Conservation (phyloP, 768 basidiomycete species). For the Crucibulum laeve region DNA sequence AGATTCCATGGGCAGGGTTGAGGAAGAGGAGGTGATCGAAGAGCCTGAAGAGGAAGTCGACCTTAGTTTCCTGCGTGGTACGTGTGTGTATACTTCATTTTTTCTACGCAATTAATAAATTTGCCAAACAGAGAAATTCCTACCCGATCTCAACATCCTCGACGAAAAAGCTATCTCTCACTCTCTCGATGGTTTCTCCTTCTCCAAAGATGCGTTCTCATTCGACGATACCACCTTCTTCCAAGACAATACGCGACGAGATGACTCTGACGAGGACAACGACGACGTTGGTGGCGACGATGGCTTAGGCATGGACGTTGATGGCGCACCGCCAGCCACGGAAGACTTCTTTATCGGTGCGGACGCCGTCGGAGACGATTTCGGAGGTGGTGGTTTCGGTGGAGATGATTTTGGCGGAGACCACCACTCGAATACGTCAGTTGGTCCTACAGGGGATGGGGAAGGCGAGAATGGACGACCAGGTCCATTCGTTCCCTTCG, state of each 20-base stretch:
- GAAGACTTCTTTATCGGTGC: constrained; percentile 27
- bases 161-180: constrained; percentile 74
- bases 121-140: constrained; percentile 50
- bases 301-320: constrained; percentile 37
- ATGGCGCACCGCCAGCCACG: constrained; percentile 33
- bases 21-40: constrained; percentile 72
- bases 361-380: constrained; percentile 32
- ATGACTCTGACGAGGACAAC: constrained; percentile 41
- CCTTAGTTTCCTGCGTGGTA: constrained; percentile 58
- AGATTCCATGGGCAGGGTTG: constrained; percentile 76
- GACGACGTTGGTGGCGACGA: constrained; percentile 34
- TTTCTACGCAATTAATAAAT: constrained; percentile 7
- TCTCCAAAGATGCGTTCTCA: constrained; percentile 61
- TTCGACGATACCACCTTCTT: constrained; percentile 63
- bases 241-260: constrained; percentile 44
- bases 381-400: constrained; percentile 13
- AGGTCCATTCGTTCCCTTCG: constrained; percentile 71
- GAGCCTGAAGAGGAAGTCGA: constrained; percentile 72
- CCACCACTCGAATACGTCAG: constrained; percentile 39
- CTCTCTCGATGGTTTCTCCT: constrained; percentile 78
- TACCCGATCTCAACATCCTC: constrained; percentile 63
- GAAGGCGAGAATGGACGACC: constrained; percentile 32
- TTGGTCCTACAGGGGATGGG: constrained; percentile 31
- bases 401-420: constrained; percentile 25
- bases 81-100: constrained; percentile 13